A percentile compares a stretch with the other conserved stretches of the same genome.
Conservation (phyloP, 139 green algal genomes). For the Tetradesmus lagerheimii region DNA sequence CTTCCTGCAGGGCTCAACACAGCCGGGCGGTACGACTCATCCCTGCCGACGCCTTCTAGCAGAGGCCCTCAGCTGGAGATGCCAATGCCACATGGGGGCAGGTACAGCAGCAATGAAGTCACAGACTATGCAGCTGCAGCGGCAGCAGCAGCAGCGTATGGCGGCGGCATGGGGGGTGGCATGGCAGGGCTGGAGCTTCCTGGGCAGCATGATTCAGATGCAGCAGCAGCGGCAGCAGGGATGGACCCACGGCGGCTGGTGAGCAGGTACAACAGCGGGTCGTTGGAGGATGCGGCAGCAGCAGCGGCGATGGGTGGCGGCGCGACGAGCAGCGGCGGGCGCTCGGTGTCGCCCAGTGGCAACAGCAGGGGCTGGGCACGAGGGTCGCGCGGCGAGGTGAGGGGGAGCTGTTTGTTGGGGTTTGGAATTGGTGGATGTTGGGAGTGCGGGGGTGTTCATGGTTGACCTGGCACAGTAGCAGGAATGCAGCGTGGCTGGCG, state of each 20-base stretch:
- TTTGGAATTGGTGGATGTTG: no score
- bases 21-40: conserved; percentile 11
- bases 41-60: conserved; percentile 14
- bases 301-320: neutral
- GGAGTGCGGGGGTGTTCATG: no score
- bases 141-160: conserved; percentile 19
- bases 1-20: conserved; percentile 17
- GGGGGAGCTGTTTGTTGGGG: neutral
- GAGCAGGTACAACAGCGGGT: conserved; percentile 13
- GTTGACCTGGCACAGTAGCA: neutral
- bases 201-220: conserved; percentile 1
- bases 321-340: conserved; percentile 18
- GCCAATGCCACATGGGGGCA: conserved; percentile 5
- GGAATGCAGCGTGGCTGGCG: neutral
- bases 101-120: conserved; percentile 35
- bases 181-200: neutral
- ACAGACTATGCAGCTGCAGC: conserved; percentile 37
- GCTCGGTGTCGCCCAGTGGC: neutral
- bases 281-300: neutral
- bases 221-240: neutral
- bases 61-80: neutral
- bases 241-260: neutral
- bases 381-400: neutral
- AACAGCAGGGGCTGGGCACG: neutral
- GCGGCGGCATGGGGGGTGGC: neutral